Evolutionary conservation across 495 filamentous ascomycete genomes (phyloP), one percentile per base, ranked within the genome.

Genomic region (Aspergillus wentii): DNA sequence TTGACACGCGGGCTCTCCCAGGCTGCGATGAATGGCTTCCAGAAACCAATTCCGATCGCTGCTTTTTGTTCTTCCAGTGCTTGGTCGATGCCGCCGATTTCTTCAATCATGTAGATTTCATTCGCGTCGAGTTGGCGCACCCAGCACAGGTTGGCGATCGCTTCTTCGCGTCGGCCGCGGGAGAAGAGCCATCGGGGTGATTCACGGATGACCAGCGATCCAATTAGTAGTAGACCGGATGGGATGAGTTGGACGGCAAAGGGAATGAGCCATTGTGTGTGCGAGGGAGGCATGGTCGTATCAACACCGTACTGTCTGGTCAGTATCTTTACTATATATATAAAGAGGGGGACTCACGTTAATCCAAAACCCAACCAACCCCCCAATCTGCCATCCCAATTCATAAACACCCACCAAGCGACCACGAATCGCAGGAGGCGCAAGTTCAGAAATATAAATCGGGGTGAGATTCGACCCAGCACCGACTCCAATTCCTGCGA

Each of bases 391-490:
- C 77, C 80, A 85, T 8, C 80, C 79, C 26, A 85, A 59, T 56
- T 86, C 82, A 49, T 83, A 88, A 17, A 88, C 66, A 47, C 82
- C 80, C 34, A 91, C 83, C 16, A 92, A 72, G 13, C 86, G 74
- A 21, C 86, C 86, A 40, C 86, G 79, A 48, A 86, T 86, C 41
- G 85, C 81, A 43, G 85, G 83, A 13, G 82, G 86, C 4, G 85
- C 75, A 38, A 90, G 75, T 56, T 92, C 86, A 23, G 85, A 75
- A 38, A 86, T 80, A 50, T 91, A 91, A 16, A 89, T 79, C 4
- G 86, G 86, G 21, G 86, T 83, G 33, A 87, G 67, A 11, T 83
- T 75, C 3, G 84, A 87, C 9, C 77, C 78, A 35, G 88, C 84
- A 43, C 86, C 86, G 40, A 88, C 78, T 38, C 79, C 83, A 30